Conservation (phyloP, 1,284 basidiomycete species). For the Cronartium quercuum region DNA sequence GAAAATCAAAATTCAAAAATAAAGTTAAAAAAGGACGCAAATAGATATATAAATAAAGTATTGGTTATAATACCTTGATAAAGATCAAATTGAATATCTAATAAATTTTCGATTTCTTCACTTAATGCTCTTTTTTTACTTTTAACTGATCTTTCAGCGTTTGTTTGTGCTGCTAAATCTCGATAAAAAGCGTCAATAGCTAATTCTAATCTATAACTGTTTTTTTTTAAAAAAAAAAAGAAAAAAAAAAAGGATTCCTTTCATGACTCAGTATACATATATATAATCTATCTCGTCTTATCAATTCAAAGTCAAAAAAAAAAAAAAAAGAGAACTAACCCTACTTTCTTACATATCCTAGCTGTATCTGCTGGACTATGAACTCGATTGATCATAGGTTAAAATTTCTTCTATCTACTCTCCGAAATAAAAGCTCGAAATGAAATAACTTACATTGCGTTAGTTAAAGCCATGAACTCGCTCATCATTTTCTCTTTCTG, state of each 20-base stretch:
- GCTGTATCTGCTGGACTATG: conserved; percentile 25
- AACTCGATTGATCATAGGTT: not conserved
- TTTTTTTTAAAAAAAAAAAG: not conserved
- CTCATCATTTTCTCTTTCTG: conserved; percentile 35
- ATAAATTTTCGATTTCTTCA: conserved; percentile 2
- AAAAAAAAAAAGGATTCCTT: not conserved
- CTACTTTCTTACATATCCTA: conserved; percentile 35
- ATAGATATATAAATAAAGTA: not conserved
- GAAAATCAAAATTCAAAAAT: not conserved
- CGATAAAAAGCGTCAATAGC: conserved; percentile 34
- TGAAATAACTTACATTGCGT: conserved; percentile 24
- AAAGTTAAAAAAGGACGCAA: not conserved
- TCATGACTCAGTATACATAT: not conserved
- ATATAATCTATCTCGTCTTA: not conserved
- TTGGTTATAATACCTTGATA: conserved; percentile 22
- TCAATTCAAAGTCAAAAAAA: not conserved
- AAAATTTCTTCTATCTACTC: not conserved
- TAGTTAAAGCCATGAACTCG: conserved; percentile 27
- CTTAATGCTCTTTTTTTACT: conserved; percentile 7
- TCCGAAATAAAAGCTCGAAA: not conserved
- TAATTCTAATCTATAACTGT: conserved; percentile 30
- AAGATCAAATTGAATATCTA: conserved; percentile 30
- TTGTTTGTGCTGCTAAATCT: conserved; percentile 13
- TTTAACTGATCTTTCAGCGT: conserved; percentile 31
- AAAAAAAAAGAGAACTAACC: conserved; percentile 6